Percentiles rank a stretch among this genome's conserved stretches.
phyloP scores from a whole-genome alignment of 2,329 filamentous ascomycete species.

The Penicillium rolfsii region DNA sequence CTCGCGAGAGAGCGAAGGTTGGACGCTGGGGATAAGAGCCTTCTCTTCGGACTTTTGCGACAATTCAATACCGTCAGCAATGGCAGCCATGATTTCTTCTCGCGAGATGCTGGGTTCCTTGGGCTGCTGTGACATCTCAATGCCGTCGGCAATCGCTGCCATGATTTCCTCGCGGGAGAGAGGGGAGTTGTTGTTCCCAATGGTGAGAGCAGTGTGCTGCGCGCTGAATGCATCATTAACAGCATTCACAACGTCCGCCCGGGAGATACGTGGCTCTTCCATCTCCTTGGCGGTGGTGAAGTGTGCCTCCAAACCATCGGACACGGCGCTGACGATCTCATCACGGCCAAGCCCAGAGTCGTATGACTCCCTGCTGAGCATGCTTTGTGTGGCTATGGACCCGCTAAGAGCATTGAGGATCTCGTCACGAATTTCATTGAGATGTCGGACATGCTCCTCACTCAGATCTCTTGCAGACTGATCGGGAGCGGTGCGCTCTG shows the following conservation, averaged over 20 bases:
- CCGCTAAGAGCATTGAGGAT: slow-evolving; percentile 40
- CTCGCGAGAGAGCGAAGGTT: slow-evolving; percentile 52
- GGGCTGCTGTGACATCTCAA: slow-evolving; percentile 31
- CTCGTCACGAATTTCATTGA: slow-evolving; percentile 37
- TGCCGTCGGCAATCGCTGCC: slow-evolving; percentile 27
- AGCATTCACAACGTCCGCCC: slow-evolving; percentile 36
- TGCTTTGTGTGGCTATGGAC: slow-evolving; percentile 36
- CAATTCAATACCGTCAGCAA: slow-evolving; percentile 57
- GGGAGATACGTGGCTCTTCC: slow-evolving; percentile 38
- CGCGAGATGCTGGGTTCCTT: slow-evolving; percentile 36
- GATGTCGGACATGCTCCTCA: slow-evolving; percentile 35
- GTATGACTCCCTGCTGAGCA: slow-evolving; percentile 36
- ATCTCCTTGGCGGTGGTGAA: slow-evolving; percentile 60
- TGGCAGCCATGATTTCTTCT: slow-evolving; percentile 56
- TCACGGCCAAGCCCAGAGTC: slow-evolving; percentile 54
- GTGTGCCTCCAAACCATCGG: slow-evolving; percentile 58
- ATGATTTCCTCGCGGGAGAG: slow-evolving; percentile 53
- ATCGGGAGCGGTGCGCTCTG: slow-evolving; percentile 1
- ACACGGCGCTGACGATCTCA: slow-evolving; percentile 63
- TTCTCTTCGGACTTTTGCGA: background rate
- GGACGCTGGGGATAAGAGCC: slow-evolving; percentile 25
- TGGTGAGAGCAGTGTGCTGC: slow-evolving; percentile 36
- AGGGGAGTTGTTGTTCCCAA: slow-evolving; percentile 34
- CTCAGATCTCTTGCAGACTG: slow-evolving; percentile 24
- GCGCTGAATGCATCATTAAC: slow-evolving; percentile 39